Conservation (phyloP, 1,139 yeast species). For the Debaryomyces sp. region DNA sequence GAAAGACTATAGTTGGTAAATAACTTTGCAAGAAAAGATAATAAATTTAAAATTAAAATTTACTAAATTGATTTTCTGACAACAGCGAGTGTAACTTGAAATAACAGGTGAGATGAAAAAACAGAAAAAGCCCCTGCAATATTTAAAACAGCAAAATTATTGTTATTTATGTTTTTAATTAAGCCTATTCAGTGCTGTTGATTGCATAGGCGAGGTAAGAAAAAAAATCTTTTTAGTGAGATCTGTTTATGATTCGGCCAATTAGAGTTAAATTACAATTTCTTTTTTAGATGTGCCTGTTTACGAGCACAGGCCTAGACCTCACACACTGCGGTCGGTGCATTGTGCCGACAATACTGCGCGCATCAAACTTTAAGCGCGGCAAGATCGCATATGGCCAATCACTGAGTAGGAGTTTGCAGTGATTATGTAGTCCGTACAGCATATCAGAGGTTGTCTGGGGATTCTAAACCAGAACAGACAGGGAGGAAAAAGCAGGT, state of each 20-base stretch:
- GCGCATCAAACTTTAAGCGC: background rate
- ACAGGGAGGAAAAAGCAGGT: background rate
- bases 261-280: conserved; percentile 5
- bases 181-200: conserved; percentile 3
- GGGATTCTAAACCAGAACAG: background rate
- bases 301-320: conserved; percentile 4
- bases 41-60: conserved; percentile 3
- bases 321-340: background rate
- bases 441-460: background rate
- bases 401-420: background rate
- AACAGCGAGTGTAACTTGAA: conserved; percentile 1
- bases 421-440: background rate
- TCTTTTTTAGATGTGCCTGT: background rate
- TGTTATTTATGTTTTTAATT: conserved; percentile 8
- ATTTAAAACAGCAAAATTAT: conserved; percentile 5
- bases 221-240: background rate
- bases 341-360: background rate
- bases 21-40: conserved; percentile 4
- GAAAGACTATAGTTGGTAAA: conserved; percentile 28
- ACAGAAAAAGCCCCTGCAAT: background rate
- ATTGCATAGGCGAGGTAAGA: conserved; percentile 6
- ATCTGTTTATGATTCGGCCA: conserved; percentile 4
- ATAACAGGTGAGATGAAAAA: background rate
- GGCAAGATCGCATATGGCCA: background rate
- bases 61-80: conserved; percentile 5